Evolutionary conservation across 2,329 filamentous ascomycete genomes (phyloP), one percentile per base, ranked within the genome.

Genomic region (Shiraia sp.): DNA sequence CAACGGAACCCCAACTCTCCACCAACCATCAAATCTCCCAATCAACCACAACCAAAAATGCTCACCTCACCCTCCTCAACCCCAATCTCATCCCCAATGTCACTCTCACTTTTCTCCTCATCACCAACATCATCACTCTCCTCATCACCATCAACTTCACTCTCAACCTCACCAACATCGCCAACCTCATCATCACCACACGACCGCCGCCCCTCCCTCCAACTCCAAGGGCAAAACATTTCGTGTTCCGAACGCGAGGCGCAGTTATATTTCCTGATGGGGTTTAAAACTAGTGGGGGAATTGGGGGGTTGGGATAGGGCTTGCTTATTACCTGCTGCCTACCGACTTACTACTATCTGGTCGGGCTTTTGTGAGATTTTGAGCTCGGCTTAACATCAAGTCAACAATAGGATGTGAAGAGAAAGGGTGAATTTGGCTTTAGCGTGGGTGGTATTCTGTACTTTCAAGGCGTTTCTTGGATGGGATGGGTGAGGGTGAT

Each of bases 221-320:
- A 42, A 0, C 32, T 54, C 6, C 45, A 47, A 3, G 16, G 38
- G 24, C 42, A 49, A 9, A 29, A 41, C 1, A 13, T 53, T 5
- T 43, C 37, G 3, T 55, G 48, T 28, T 31, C 49, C 1, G 27
- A 41, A 3, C 47, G 53, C 5, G 59, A 63, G 13, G 59, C 59
- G 12, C 50, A 58, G 32, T 31, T 63, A 30, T 59, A 51, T 17
- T 63, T 63, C 29, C 32, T 61, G 7, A 49, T 63, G 46, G 59
- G 59, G 12, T 61, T 63, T 25, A 55, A 41, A 41, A 39, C 39
- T 8, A 31, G 32, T 4, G 47, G 37, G 14, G 25, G 37, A 16
- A 32, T 45, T 32, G 36, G 47, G 34, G 48, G 55, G 32, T 32
- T 58, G 38, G 52, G 51, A 9, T 57, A 32, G 46, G n/a, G 28